These are phyloP conservation scores for Verbascum thapsus DNA, from an alignment of 257 asterid species.

Conservation along the genomic window DNA sequence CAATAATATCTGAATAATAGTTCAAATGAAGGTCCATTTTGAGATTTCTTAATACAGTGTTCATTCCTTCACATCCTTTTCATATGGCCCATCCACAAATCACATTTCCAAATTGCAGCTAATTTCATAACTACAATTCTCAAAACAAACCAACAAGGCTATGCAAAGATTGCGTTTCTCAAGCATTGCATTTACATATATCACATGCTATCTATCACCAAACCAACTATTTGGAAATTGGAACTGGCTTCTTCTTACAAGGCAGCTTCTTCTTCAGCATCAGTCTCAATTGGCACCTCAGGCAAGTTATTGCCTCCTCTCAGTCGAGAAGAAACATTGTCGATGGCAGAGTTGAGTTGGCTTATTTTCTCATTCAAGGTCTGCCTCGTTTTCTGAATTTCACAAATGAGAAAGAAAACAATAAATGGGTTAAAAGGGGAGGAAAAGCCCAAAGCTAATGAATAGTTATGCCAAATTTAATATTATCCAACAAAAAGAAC, in stretches of 20 bases:
- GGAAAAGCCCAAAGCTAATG: neutral
- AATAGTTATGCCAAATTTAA: neutral
- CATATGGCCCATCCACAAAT: slow-evolving; percentile 5
- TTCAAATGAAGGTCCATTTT: too few relatives aligned
- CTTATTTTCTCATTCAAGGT: slow-evolving; percentile 67
- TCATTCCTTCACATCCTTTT: too few relatives aligned
- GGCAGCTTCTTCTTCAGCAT: slow-evolving; percentile 73
- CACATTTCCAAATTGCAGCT: slow-evolving; percentile 2
- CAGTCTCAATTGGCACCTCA: slow-evolving; percentile 55
- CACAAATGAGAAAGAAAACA: slow-evolving; percentile 17
- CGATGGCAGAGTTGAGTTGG: slow-evolving; percentile 89
- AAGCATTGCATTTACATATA: slow-evolving; percentile 21
- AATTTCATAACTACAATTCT: slow-evolving; percentile 2
- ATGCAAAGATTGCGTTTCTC: neutral
- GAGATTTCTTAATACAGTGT: too few relatives aligned
- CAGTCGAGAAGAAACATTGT: slow-evolving; percentile 77
- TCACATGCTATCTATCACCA: slow-evolving; percentile 20
- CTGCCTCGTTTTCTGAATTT: slow-evolving; percentile 73
- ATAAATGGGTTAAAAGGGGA: neutral
- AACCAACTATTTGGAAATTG: slow-evolving; percentile 16
- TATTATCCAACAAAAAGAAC: neutral
- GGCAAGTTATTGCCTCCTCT: slow-evolving; percentile 77
- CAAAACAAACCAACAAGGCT: slow-evolving; percentile 14
- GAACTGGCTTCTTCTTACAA: slow-evolving; percentile 32
- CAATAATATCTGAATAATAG: too few relatives aligned